These are phyloP conservation scores for Fagopyrum esculentum DNA, from an alignment of 148 eudicot genomes.

Conservation along the genomic window DNA sequence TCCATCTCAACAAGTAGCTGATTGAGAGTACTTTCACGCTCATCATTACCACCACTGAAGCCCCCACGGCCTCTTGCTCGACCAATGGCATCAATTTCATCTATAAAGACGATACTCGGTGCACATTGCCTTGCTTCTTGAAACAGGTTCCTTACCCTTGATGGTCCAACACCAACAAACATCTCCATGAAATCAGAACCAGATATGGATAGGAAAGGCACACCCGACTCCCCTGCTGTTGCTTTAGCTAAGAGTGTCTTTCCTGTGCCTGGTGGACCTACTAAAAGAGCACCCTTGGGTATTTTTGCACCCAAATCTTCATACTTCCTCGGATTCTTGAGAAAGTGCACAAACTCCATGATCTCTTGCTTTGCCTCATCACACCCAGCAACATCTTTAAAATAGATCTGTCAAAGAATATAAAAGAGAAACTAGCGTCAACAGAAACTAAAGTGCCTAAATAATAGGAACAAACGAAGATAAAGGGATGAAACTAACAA, in stretches of 20 bases:
- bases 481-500: slow-evolving; percentile 11
- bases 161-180: slow-evolving; percentile 98
- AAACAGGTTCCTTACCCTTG: slow-evolving; percentile 83
- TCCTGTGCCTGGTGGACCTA: slow-evolving; percentile 97
- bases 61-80: slow-evolving; percentile 88
- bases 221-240: slow-evolving; percentile 95
- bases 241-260: slow-evolving; percentile 93
- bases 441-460: not conserved
- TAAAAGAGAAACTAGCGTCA: not conserved
- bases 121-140: slow-evolving; percentile 87
- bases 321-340: slow-evolving; percentile 80
- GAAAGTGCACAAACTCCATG: slow-evolving; percentile 91
- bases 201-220: slow-evolving; percentile 78
- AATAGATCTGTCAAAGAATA: slow-evolving; percentile 34
- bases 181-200: slow-evolving; percentile 96
- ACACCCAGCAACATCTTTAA: slow-evolving; percentile 75
- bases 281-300: slow-evolving; percentile 89
- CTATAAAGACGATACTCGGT: slow-evolving; percentile 86
- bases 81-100: slow-evolving; percentile 95
- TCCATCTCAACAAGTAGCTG: slow-evolving; percentile 95
- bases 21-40: slow-evolving; percentile 83
- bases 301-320: slow-evolving; percentile 84
- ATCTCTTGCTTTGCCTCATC: slow-evolving; percentile 81
- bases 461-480: not conserved
- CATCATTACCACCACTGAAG: slow-evolving; percentile 71